Conservation (phyloP, 2,329 filamentous ascomycete genomes). For the Sporothrix sp. region DNA sequence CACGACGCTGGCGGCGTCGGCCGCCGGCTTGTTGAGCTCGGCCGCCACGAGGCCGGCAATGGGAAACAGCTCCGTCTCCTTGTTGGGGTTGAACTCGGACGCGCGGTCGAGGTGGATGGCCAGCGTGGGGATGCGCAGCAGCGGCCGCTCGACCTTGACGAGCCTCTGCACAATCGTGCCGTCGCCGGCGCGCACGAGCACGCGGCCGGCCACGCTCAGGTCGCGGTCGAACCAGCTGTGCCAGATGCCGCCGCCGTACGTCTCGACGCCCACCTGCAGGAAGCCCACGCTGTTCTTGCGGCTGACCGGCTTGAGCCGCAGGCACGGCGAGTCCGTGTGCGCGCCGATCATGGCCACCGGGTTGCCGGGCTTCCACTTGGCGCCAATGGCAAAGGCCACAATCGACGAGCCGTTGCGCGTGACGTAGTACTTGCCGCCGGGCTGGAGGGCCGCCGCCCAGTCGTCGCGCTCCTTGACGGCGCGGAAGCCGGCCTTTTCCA, state of each 20-base stretch:
- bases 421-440: constrained; percentile 92
- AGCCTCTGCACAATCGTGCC: constrained; percentile 74
- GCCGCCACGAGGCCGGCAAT: constrained; percentile 81
- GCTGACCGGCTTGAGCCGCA: constrained; percentile 88
- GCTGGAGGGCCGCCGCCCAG: constrained; percentile 69
- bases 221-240: constrained; percentile 98
- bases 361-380: constrained; percentile 84
- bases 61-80: constrained; percentile 90
- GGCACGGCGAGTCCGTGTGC: constrained; percentile 88
- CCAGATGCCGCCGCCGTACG: constrained; percentile 94
- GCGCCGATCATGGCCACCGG: constrained; percentile 88
- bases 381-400: constrained; percentile 83
- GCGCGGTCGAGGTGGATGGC: constrained; percentile 89
- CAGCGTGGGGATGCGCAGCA: constrained; percentile 84
- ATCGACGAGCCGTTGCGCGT: constrained; percentile 90
- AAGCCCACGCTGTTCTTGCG: constrained; percentile 82
- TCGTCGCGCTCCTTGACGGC: constrained; percentile 84
- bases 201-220: constrained; percentile 78
- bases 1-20: constrained; percentile 28
- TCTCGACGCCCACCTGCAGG: constrained; percentile 90
- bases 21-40: constrained; percentile 62
- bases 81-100: constrained; percentile 85
- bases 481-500: constrained; percentile 76
- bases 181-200: constrained; percentile 59
- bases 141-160: constrained; percentile 81